Base-by-base conservation (phyloP, 2,329 filamentous ascomycete species). In the Neonectria coccinea region DNA sequence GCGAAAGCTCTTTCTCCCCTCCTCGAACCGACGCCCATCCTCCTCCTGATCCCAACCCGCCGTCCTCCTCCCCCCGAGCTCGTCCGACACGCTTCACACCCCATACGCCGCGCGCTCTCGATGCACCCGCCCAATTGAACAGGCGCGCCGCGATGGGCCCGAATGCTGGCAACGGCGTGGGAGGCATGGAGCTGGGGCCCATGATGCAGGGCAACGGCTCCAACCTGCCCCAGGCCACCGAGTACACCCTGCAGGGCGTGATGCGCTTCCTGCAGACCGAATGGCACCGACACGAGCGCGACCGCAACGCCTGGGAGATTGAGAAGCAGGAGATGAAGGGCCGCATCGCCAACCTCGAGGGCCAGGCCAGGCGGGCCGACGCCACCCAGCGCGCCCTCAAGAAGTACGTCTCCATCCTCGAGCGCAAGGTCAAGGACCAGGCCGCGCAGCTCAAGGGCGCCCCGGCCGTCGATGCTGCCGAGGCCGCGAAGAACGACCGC, bases 201-300 rank as follows among this genome's bases (percentile, higher is more conserved):
- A 79, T 77, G 76, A 83, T 82, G 81, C 81, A 81, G 75, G 76
- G 79, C 70, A 80, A 81, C 73, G 78, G 79, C 72, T 73, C 79
- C 65, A 84, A 83, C 75, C 82, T 86, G 70, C 86, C 86, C 45
- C 84, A 85, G 72, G 85, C 86, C 67, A 89, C 87, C 66, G 87
- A 89, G 71, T 89, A 89, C 72, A 89, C 87, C 7, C 78, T 89
- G 41, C 87, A 89, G 79, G 87, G 96, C 77, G 96, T 99, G 41
- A 99, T 99, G 96, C 94, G 96, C 80, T 99, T 99, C 79, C 89
- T 99, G 42, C 96, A 99, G 82, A 96, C 96, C 52, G 95, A 99
- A 87, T 99, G 96, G 96, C 96, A 99, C 81, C 91, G 93, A 72
- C 95, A 99, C 80, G 96, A 99, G 82, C 92, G 96, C 81, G 96